Base-by-base conservation (phyloP, 495 filamentous ascomycete genomes). In the Penicillium pancosmium region DNA sequence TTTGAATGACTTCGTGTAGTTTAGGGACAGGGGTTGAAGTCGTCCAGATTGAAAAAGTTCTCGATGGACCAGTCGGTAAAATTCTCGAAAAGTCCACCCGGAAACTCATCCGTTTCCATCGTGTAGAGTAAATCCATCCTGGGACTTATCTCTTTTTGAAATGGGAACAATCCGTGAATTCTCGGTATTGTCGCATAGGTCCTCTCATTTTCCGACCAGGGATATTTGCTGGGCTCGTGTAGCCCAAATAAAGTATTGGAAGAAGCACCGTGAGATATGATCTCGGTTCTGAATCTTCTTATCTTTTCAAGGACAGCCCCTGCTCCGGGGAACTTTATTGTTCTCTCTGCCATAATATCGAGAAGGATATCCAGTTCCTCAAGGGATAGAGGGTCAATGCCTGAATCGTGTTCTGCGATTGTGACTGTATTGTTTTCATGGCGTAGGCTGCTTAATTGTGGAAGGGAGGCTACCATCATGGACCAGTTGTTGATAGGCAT, bases 381-480 rank as follows among this genome's bases (percentile, higher is more conserved):
- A 15, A 44, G 41, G 16, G 41, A 44, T 44, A 44, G 16, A 19
- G 41, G 41, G 41, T 44, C 41, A n/a, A n/a, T 4, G n/a, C 8
- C n/a, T n/a, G 41, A 0, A 19, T 16, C n/a, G 15, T 18, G 12
- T 0, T 44, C 16, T 44, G 15, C 16, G 6, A 3, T 16, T 16
- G 15, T 44, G 8, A 44, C 16, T 8, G 41, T 10, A 19, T 44
- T 16, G 16, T 10, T 44, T 19, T 44, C 41, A n/a, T 44, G n/a
- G 41, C 41, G n/a, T 12, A 44, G 41, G 7, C 41, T 44, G 9
- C 41, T 44, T 2, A 7, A 41, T 15, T 52, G 50, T 38, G 50
- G 50, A 10, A 52, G 27, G 3, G 50, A 35, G 36, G 50, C 50
- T 52, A 52, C 50, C 33, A 52, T 52, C 50, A 52, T 35, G 7